phyloP scores from a whole-genome alignment of 495 filamentous ascomycete genomes.

The Talaromyces adpressus region DNA sequence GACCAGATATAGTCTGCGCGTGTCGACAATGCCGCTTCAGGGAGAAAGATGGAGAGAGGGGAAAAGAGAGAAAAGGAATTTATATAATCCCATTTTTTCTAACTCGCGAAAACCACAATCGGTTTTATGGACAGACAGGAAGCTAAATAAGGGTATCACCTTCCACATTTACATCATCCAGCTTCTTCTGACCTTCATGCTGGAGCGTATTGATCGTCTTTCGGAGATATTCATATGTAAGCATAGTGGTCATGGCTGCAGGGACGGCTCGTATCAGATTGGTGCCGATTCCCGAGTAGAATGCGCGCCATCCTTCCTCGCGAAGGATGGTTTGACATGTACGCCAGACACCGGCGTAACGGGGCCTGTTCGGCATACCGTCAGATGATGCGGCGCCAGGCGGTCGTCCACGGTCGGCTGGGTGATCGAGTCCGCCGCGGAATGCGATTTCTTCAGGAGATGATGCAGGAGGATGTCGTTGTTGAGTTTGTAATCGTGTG shows the following conservation, averaged over 20 bases:
- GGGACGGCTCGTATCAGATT: slow-evolving; percentile 96
- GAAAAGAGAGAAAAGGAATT: not conserved
- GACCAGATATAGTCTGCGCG: not conserved
- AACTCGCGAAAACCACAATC: not conserved
- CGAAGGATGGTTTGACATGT: slow-evolving; percentile 76
- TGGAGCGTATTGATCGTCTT: slow-evolving; percentile 44
- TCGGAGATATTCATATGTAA: slow-evolving; percentile 90
- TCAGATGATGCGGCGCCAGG: slow-evolving; percentile 46
- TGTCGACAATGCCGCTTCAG: not conserved
- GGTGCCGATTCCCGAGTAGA: slow-evolving; percentile 96
- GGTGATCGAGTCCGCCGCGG: slow-evolving; percentile 51
- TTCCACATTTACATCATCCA: slow-evolving; percentile 10
- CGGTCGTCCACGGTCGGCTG: slow-evolving; percentile 34
- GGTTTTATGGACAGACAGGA: not conserved
- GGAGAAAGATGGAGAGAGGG: not conserved
- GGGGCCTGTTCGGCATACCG: slow-evolving; percentile 52
- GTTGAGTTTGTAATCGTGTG: slow-evolving; percentile 83
- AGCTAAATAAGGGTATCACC: slow-evolving; percentile 9
- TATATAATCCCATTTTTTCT: not conserved
- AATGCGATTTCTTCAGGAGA: slow-evolving; percentile 54
- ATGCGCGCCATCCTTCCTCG: slow-evolving; percentile 94
- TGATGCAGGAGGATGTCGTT: slow-evolving; percentile 41
- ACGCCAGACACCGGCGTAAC: slow-evolving; percentile 74
- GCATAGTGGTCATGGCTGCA: slow-evolving; percentile 91
- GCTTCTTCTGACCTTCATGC: slow-evolving; percentile 39